phyloP scores from a whole-genome alignment of 2,329 filamentous ascomycete species.

The Dactylellina cionopaga region DNA sequence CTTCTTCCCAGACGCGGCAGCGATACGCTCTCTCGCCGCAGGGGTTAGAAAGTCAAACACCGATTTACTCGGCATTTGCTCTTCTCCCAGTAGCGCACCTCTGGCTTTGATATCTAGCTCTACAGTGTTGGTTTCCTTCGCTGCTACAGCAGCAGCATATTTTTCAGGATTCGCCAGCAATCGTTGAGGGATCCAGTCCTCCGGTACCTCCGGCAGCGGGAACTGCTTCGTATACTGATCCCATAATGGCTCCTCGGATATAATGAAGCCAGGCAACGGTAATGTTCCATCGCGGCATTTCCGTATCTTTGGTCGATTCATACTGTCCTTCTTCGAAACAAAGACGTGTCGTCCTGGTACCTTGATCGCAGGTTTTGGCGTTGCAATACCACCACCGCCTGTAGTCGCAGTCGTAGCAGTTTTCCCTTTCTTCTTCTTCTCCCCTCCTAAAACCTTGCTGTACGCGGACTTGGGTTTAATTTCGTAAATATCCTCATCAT shows the following conservation, averaged over 20 bases:
- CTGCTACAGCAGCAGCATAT: constrained; percentile 18
- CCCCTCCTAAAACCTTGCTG: constrained; percentile 80
- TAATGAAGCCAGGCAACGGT: constrained; percentile 81
- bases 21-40: constrained; percentile 79
- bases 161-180: constrained; percentile 25
- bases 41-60: constrained; percentile 92
- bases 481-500: constrained; percentile 93
- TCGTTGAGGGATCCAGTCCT: constrained; percentile 70
- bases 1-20: constrained; percentile 75
- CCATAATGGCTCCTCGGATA: constrained; percentile 67
- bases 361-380: constrained; percentile 60
- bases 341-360: constrained; percentile 74
- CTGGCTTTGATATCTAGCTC: constrained; percentile 60
- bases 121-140: not conserved
- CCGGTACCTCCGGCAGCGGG: constrained; percentile 73
- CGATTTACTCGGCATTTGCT: constrained; percentile 85
- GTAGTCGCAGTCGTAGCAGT: constrained; percentile 57
- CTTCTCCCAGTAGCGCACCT: constrained; percentile 82
- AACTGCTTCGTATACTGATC: constrained; percentile 63
- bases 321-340: constrained; percentile 72
- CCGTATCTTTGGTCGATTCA: constrained; percentile 65
- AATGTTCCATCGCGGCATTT: constrained; percentile 85
- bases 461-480: constrained; percentile 91
- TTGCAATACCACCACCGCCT: constrained; percentile 70
- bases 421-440: constrained; percentile 76